Evolutionary conservation across 2,329 filamentous ascomycete species (phyloP), one percentile per base, ranked within the genome.

Genomic region (Gnomoniopsis smithogilvyi): DNA sequence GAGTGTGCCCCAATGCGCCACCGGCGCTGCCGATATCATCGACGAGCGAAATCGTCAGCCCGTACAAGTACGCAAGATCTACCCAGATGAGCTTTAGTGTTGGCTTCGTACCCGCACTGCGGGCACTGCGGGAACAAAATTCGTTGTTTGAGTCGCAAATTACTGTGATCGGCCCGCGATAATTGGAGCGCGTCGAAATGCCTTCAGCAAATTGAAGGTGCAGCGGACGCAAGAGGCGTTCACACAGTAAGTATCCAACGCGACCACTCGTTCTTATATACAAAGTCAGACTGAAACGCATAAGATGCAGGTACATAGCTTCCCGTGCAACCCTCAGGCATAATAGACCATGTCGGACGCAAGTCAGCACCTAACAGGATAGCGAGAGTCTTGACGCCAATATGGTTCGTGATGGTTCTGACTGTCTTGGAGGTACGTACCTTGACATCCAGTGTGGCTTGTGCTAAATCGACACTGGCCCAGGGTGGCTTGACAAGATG

Each of bases 251-350:
- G 15, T 41, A 30, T 30, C 8, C 26, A 4, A 30, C 4, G 26
- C 26, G 26, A 30, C 26, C 26, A 30, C 26, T 41, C 36, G 4
- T 41, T 41, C 36, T 14, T 41, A 41, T n/a, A 14, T 41, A 6
- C 11, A 12, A n/a, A 52, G 46, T 45, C 38, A 47, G 47, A 58
- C 36, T 33, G 24, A 22, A 60, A 60, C 43, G 58, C 58, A 33
- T 57, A 53, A 51, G 10, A 60, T 60, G 58, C 58, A 60, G 58
- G 58, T 60, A 60, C 58, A 48, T 17, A 33, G 21, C 38, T 53
- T 17, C 34, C 15, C 24, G 38, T 41, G 51, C 24, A 30, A 26
- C 36, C 17, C 47, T 51, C 45, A 51, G 54, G 54, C 54, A 56
- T 24, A 51, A n/a, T 46, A 26, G 54, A 36, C 41, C 34, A 43